A percentile compares a stretch with the other conserved stretches of the same genome.
These are phyloP conservation scores for Bisporella sp. DNA, from an alignment of 2,329 filamentous ascomycete species.

Conservation along the genomic window DNA sequence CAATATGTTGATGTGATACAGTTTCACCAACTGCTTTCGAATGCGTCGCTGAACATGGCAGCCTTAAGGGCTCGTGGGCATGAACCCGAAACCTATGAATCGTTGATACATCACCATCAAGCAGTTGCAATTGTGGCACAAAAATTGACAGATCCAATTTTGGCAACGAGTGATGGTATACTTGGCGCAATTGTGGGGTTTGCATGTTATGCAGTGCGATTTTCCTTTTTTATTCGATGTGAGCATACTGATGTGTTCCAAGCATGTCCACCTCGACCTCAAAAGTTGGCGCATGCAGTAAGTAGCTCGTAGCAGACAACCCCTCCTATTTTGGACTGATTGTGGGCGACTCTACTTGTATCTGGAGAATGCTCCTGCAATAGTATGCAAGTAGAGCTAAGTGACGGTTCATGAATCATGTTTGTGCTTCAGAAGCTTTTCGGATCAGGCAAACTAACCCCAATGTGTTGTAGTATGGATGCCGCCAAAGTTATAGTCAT, in stretches of 20 bases:
- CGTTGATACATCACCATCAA: conserved; percentile 5
- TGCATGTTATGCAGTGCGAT: conserved; percentile 11
- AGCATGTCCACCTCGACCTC: no score
- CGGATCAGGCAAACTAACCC: conserved; percentile 3
- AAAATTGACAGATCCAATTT: background rate
- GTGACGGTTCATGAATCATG: background rate
- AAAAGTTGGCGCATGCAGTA: no score
- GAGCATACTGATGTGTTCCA: no score
- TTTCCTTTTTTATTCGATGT: no score
- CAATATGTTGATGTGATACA: background rate
- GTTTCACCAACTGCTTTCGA: conserved; percentile 9
- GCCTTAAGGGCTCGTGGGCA: background rate
- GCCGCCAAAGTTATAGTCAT: conserved; percentile 7
- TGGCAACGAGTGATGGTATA: conserved; percentile 5
- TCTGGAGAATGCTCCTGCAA: background rate
- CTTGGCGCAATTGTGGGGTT: conserved; percentile 8
- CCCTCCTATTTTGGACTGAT: no score
- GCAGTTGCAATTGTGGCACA: conserved; percentile 7
- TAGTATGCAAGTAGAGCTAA: background rate
- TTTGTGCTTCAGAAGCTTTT: conserved; percentile 1
- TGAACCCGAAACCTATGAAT: conserved; percentile 3
- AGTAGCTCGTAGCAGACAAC: no score
- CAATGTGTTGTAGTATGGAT: conserved; percentile 1
- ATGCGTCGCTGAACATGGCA: conserved; percentile 6
- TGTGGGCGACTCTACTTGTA: no score